phyloP scores from a whole-genome alignment of 345 rosid genomes.

The Citrus hindsii region DNA sequence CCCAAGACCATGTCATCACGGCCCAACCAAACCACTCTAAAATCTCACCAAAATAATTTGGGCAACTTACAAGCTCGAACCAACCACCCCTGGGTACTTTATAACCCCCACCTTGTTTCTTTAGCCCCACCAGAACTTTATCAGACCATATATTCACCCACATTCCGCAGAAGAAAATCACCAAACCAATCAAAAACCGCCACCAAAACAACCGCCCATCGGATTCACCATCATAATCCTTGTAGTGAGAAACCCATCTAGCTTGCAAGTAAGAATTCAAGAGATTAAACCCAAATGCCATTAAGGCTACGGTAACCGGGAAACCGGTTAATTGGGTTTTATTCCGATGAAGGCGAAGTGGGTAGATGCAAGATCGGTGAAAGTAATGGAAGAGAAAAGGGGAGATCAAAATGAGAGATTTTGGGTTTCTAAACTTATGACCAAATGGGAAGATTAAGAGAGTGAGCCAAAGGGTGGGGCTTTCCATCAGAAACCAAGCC shows the following conservation, averaged over 20 bases:
- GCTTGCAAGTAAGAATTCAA: constrained; percentile 71
- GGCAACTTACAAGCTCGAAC: constrained; percentile 85
- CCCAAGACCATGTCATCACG: constrained; percentile 86
- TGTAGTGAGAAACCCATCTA: constrained; percentile 82
- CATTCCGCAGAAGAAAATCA: constrained; percentile 61
- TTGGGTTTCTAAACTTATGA: constrained; percentile 48
- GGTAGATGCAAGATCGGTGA: constrained; percentile 75
- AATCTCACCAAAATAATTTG: constrained; percentile 84
- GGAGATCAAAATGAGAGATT: constrained; percentile 51
- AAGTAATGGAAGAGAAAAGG: constrained; percentile 81
- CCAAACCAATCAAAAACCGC: constrained; percentile 46
- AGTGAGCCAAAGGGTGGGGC: constrained; percentile 77
- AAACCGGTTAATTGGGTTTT: constrained; percentile 25
- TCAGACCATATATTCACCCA: constrained; percentile 69
- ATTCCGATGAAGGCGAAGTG: constrained; percentile 50
- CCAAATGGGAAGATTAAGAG: constrained; percentile 70
- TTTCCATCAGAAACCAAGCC: constrained; percentile 97
- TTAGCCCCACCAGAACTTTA: constrained; percentile 55
- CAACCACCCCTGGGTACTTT: constrained; percentile 75
- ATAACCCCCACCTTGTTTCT: constrained; percentile 62
- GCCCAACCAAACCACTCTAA: constrained; percentile 92
- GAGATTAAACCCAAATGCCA: constrained; percentile 67
- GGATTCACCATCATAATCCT: constrained; percentile 36
- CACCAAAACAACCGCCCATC: constrained; percentile 43
- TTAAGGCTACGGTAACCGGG: constrained; percentile 49